A percentile compares a stretch with the other conserved stretches of the same genome.
These are phyloP conservation scores for Ambrosia trifida DNA, from an alignment of 129 eudicot species.

Conservation along the genomic window DNA sequence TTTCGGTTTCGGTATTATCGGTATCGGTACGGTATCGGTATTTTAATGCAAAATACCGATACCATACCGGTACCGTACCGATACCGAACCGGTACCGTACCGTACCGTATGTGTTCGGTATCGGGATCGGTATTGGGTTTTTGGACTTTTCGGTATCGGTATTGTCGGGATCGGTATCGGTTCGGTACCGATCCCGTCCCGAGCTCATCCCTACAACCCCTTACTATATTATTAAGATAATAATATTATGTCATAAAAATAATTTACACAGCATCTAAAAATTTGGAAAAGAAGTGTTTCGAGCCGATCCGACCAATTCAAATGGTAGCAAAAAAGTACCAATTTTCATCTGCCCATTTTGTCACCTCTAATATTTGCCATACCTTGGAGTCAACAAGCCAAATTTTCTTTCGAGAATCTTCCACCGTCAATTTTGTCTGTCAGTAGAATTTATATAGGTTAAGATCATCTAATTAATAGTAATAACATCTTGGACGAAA, in stretches of 20 bases:
- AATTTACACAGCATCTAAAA: background rate
- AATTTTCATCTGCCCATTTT: background rate
- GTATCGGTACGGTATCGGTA: too few species aligned
- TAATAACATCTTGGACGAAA: background rate
- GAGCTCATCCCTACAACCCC: too few species aligned
- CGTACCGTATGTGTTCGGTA: too few species aligned
- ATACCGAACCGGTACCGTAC: too few species aligned
- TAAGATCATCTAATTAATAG: conserved; percentile 8
- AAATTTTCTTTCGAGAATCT: conserved; percentile 79
- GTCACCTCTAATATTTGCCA: background rate
- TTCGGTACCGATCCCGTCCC: too few species aligned
- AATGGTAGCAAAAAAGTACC: background rate
- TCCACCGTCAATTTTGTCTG: conserved; percentile 70
- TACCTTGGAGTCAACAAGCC: conserved; percentile 99
- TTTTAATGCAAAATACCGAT: too few species aligned
- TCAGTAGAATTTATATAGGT: conserved; percentile 9
- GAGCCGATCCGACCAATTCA: background rate
- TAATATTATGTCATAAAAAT: background rate
- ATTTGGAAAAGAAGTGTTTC: background rate
- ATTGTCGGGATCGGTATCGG: too few species aligned
- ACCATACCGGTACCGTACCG: too few species aligned
- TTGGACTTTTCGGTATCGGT: too few species aligned
- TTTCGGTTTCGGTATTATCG: too few species aligned
- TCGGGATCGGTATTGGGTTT: too few species aligned
- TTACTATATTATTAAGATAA: background rate